Base-by-base conservation (phyloP, 257 asterid species). In the Nicotiana sylvestris region DNA sequence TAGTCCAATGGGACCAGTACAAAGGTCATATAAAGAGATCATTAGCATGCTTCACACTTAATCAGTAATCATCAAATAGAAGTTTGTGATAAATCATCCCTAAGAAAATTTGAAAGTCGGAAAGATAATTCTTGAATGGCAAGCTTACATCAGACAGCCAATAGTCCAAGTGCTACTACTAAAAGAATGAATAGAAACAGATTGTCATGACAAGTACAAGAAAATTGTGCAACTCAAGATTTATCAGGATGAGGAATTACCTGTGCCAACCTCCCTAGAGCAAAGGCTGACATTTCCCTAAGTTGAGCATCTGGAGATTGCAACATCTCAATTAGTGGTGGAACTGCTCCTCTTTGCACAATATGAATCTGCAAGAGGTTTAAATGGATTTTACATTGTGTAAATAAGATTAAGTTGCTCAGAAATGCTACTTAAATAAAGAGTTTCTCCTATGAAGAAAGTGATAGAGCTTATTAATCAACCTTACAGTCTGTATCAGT, bases 401-500 rank as follows among this genome's bases (percentile, higher is more conserved):
- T 29, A 29, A 76, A 74, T 46, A 49, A 6, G 25, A 51, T 25
- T 29, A 51, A 76, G 80, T 29, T 49, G 80, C 27, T 51, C 80
- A 2, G 43, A 4, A 76, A 76, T 76, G 64, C 83, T 66, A 66
- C 60, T 49, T 66, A 17, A 66, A 51, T 9, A 81, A 29, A n/a
- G 12, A 55, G 43, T 16, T 39, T 46, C 65, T 3, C 33, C 60
- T 49, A 30, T 53, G 55, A 29, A 46, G 8, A 81, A 69, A 25
- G 21, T 32, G 43, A 25, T 30, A 55, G 61, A 78, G 76, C 70
- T 62, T 56, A 83, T 51, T 83, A n/a, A 78, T 90, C 94, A 86
- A 96, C 99, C 99, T 96, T 94, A 90, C 98, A 94, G 88, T 96
- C 98, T 65, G 99, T 90, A 89, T 96, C 98, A 30, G 99, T 96